Evolutionary conservation across 2,329 filamentous ascomycete species (phyloP).

Genomic region (Tolypocladium cylindrosporum): DNA sequence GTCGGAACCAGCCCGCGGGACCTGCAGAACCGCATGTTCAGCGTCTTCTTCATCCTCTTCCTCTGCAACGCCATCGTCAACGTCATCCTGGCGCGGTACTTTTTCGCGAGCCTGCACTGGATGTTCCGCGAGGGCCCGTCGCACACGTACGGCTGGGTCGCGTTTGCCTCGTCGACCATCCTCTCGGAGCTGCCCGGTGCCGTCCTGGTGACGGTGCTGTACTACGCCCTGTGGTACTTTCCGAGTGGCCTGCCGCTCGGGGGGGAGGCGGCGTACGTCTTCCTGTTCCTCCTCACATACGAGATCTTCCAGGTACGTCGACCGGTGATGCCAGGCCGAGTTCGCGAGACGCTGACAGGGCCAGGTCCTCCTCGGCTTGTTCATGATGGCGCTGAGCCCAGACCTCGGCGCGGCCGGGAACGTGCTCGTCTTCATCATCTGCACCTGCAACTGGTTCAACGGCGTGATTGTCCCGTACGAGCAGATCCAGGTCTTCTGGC

Average conservation of each 20-base stretch:
- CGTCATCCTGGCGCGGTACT: constrained; percentile 68
- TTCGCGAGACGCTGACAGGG: too few species aligned
- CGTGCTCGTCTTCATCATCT: constrained; percentile 75
- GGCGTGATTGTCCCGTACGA: constrained; percentile 63
- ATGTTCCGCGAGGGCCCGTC: constrained; percentile 63
- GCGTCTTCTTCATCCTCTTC: constrained; percentile 53
- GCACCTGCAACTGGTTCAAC: constrained; percentile 68
- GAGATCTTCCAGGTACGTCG: too few species aligned
- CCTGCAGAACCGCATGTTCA: constrained; percentile 73
- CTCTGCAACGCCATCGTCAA: constrained; percentile 66
- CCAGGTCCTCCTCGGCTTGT: too few species aligned
- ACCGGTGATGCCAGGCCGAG: too few species aligned
- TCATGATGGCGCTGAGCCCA: too few species aligned
- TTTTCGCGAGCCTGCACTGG: constrained; percentile 62
- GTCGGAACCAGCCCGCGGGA: constrained; percentile 55
- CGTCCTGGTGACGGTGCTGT: constrained; percentile 53
- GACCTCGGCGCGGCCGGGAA: too few species aligned
- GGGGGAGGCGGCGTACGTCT: too few species aligned
- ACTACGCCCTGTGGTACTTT: constrained; percentile 71
- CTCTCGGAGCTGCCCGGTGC: constrained; percentile 64
- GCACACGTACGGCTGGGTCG: constrained; percentile 68
- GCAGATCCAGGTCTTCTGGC: constrained; percentile 59
- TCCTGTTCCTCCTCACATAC: constrained; percentile 32
- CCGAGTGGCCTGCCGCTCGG: constrained; percentile 53
- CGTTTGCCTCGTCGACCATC: constrained; percentile 65